These are phyloP conservation scores for Fusarium algeriense DNA, from an alignment of 2,329 filamentous ascomycete species.

Conservation along the genomic window DNA sequence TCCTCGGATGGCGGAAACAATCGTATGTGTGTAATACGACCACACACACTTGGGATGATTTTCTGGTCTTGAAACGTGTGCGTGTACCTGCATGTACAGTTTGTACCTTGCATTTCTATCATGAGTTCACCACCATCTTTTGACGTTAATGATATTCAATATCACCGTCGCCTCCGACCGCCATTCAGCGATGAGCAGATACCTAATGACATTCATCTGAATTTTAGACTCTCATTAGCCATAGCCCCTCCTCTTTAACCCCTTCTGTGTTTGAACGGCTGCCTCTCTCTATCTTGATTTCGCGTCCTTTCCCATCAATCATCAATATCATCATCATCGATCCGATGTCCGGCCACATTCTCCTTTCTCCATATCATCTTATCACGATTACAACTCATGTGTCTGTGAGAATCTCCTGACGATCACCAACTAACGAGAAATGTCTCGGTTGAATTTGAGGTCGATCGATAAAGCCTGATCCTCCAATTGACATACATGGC, in stretches of 20 bases:
- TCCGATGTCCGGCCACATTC: background rate
- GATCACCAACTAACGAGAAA: slow-evolving; percentile 24
- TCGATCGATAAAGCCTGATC: slow-evolving; percentile 2
- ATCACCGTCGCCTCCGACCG: slow-evolving; percentile 30
- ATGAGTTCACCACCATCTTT: slow-evolving; percentile 15
- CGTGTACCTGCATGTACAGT: slow-evolving; percentile 27
- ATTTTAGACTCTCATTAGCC: slow-evolving; percentile 10
- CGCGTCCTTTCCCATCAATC: background rate
- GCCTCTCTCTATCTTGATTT: slow-evolving; percentile 3
- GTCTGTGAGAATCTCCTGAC: slow-evolving; percentile 30
- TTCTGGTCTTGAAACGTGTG: slow-evolving; percentile 6
- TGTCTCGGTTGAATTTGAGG: slow-evolving; percentile 27
- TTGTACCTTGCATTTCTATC: slow-evolving; percentile 3
- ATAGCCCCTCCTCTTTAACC: slow-evolving; percentile 12
- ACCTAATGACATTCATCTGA: slow-evolving; percentile 17
- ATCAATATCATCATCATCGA: slow-evolving; percentile 8
- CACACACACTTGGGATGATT: background rate
- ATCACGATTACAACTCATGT: background rate
- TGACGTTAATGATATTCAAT: slow-evolving; percentile 21
- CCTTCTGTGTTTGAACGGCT: slow-evolving; percentile 5
- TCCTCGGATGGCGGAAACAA: slow-evolving; percentile 11
- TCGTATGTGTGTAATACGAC: slow-evolving; percentile 6
- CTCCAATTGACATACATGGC: slow-evolving; percentile 21
- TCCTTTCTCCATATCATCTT: slow-evolving; percentile 4
- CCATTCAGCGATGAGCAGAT: background rate